Evolutionary conservation across 805 yeast genomes (phyloP).

Genomic region (Ogataea minuta): DNA sequence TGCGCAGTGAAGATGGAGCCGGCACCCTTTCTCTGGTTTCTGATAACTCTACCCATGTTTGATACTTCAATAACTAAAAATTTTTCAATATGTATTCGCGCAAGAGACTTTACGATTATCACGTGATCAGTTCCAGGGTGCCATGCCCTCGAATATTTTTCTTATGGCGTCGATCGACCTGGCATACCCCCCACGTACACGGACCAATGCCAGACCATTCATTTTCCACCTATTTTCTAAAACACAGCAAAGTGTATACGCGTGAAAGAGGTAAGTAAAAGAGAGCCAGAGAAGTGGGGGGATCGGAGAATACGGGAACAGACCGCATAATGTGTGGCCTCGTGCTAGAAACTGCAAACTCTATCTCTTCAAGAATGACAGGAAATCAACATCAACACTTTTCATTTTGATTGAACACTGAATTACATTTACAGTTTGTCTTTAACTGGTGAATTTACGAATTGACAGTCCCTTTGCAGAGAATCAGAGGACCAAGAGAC

Average conservation of each 20-base stretch:
- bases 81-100: constrained; percentile 13
- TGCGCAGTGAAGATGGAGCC: constrained; percentile 99
- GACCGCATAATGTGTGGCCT: no score
- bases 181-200: constrained; percentile 6
- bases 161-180: constrained; percentile 3
- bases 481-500: no score
- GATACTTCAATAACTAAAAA: constrained; percentile 8
- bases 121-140: neutral
- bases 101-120: neutral
- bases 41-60: constrained; percentile 89
- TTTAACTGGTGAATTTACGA: no score
- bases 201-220: constrained; percentile 11
- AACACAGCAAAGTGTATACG: constrained; percentile 2
- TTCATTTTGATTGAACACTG: no score
- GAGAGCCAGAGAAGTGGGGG: no score
- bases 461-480: no score
- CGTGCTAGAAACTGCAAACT: no score
- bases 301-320: no score
- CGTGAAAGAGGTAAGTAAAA: constrained; percentile 7
- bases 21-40: constrained; percentile 99
- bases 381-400: no score
- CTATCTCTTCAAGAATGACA: no score
- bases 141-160: neutral
- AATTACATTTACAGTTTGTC: no score
- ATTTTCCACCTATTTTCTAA: constrained; percentile 10